Evolutionary conservation across 2,329 filamentous ascomycete species (phyloP).

Genomic region (Raffaelea ambrosiae): DNA sequence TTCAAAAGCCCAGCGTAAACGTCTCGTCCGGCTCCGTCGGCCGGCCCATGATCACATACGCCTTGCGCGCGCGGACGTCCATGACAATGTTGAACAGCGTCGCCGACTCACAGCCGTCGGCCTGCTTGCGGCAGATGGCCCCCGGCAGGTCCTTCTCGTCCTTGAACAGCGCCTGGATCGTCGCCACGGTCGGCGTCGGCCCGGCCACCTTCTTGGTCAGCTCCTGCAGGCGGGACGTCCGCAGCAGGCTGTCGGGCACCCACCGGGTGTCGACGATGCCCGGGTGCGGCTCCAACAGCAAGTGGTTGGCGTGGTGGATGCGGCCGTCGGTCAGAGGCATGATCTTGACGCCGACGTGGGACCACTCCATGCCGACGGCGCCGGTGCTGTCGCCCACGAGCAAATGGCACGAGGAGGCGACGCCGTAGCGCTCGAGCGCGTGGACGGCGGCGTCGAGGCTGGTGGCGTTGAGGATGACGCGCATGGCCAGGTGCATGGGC

Average conservation of each 20-base stretch:
- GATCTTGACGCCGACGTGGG: not conserved
- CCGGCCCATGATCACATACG: not conserved
- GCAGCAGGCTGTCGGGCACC: not conserved
- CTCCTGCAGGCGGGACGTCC: not conserved
- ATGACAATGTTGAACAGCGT: constrained; percentile 9
- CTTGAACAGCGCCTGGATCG: not conserved
- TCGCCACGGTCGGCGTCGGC: not conserved
- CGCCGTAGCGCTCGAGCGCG: not conserved
- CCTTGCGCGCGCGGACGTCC: not conserved
- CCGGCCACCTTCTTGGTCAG: not conserved
- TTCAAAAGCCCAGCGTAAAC: not conserved
- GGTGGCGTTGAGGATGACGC: constrained; percentile 41
- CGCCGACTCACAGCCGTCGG: not conserved
- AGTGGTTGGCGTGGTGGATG: constrained; percentile 5
- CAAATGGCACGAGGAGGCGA: constrained; percentile 5
- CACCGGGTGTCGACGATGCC: constrained; percentile 1
- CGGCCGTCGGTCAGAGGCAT: not conserved
- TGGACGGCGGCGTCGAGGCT: not conserved
- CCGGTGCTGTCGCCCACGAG: not conserved
- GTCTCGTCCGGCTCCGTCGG: not conserved
- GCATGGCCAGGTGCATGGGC: constrained; percentile 54
- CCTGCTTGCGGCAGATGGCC: not conserved
- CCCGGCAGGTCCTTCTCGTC: not conserved
- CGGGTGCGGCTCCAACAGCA: not conserved
- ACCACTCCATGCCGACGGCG: not conserved